Evolutionary conservation across 169 alveolate species (phyloP).

Genomic region (Cyclospora cayetanensis): DNA sequence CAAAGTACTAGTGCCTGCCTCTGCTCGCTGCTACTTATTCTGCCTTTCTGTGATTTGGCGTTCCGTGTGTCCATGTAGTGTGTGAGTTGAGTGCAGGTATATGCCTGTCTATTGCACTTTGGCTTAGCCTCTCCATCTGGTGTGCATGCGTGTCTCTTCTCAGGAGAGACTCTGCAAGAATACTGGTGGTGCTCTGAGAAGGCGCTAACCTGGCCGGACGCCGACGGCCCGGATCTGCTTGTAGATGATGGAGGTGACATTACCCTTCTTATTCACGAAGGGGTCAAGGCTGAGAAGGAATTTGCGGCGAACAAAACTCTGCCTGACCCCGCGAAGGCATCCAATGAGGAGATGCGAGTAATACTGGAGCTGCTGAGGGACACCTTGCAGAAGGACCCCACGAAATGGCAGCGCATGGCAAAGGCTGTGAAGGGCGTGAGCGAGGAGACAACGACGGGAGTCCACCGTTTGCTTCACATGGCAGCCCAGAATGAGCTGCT

Average conservation of each 20-base stretch:
- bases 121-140: neutral
- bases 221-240: constrained; percentile 95
- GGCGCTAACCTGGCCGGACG: constrained; percentile 95
- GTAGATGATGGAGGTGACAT: constrained; percentile 99
- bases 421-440: constrained; percentile 93
- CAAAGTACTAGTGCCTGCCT: neutral
- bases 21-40: no score
- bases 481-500: constrained; percentile 90
- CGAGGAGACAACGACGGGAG: constrained; percentile 99
- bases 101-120: neutral
- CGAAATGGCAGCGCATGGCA: constrained; percentile 92
- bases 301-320: constrained; percentile 67
- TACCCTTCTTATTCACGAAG: constrained; percentile 94
- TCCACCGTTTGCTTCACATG: constrained; percentile 92
- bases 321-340: constrained; percentile 75
- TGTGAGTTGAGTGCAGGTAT: neutral
- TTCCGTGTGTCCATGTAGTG: no score
- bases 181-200: constrained; percentile 98
- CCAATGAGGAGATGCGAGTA: constrained; percentile 74
- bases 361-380: constrained; percentile 87
- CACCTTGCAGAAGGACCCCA: constrained; percentile 86
- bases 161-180: constrained; percentile 93
- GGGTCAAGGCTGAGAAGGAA: constrained; percentile 87
- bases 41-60: no score
- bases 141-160: neutral